Evolutionary conservation across 345 rosid genomes (phyloP).

Genomic region (Rhodomyrtus tomentosa): DNA sequence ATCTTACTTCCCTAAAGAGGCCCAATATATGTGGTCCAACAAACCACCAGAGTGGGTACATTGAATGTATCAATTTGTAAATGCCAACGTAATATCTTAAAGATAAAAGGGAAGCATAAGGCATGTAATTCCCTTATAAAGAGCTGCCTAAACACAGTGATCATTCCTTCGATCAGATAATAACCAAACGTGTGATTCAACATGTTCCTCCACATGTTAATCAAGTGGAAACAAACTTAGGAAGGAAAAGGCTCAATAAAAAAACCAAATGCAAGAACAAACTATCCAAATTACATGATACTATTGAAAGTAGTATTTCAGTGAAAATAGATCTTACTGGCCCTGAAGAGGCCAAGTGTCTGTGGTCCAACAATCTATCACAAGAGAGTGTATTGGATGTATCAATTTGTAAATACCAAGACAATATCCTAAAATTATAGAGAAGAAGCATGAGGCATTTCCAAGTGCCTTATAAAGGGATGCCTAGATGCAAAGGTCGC

Average conservation of each 20-base stretch:
- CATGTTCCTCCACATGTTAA: background rate
- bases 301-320: background rate
- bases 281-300: background rate
- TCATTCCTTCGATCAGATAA: background rate
- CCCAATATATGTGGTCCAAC: constrained; percentile 16
- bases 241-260: background rate
- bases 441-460: background rate
- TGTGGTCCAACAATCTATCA: background rate
- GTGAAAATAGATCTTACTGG: constrained; percentile 30
- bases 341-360: constrained; percentile 50
- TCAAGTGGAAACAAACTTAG: background rate
- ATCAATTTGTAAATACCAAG: background rate
- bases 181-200: background rate
- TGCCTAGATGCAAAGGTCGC: background rate
- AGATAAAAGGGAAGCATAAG: background rate
- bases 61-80: background rate
- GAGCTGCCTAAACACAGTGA: background rate
- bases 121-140: background rate
- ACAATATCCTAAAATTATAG: background rate
- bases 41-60: background rate
- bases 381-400: background rate
- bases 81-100: background rate
- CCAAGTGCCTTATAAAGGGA: background rate
- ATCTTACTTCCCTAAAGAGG: constrained; percentile 67
- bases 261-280: background rate